Conservation (phyloP, 129 eudicot genomes). For the Chrysanthemum makinoi region DNA sequence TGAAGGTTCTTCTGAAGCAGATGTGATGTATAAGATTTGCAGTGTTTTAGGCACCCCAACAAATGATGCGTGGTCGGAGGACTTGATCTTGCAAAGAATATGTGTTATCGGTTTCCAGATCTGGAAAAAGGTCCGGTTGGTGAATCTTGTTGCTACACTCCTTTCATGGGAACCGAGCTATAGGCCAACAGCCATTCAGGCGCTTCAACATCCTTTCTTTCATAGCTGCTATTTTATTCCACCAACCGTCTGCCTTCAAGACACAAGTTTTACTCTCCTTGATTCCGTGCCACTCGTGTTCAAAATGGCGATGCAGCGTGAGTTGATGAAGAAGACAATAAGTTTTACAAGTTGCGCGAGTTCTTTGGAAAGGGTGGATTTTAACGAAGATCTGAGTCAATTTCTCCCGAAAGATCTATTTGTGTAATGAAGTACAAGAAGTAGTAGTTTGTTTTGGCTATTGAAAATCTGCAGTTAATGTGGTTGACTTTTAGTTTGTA, state of each 20-base stretch:
- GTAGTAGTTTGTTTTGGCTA: too few relatives aligned
- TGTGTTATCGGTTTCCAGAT: conserved; percentile 7
- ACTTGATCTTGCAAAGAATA: neutral
- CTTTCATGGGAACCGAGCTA: conserved; percentile 17
- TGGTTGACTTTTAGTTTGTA: too few relatives aligned
- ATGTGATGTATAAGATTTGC: conserved; percentile 4
- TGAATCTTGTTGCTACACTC: conserved; percentile 16
- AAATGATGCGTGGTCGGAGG: neutral
- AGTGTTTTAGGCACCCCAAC: conserved; percentile 18
- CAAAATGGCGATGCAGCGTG: neutral
- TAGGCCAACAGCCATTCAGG: conserved; percentile 21
- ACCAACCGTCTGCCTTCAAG: neutral
- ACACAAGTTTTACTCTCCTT: neutral
- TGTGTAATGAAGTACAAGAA: too few relatives aligned
- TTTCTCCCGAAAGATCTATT: too few relatives aligned
- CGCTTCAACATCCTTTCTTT: conserved; percentile 27
- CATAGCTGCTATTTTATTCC: conserved; percentile 4
- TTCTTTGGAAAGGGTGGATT: too few relatives aligned
- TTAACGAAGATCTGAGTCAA: too few relatives aligned
- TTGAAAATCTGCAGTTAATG: too few relatives aligned
- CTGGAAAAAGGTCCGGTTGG: conserved; percentile 17
- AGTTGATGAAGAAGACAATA: neutral
- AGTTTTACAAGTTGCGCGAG: neutral
- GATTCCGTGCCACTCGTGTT: neutral
- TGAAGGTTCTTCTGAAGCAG: neutral